These are phyloP conservation scores for Aspergillus panamensis DNA, from an alignment of 495 filamentous ascomycete species.

Conservation along the genomic window DNA sequence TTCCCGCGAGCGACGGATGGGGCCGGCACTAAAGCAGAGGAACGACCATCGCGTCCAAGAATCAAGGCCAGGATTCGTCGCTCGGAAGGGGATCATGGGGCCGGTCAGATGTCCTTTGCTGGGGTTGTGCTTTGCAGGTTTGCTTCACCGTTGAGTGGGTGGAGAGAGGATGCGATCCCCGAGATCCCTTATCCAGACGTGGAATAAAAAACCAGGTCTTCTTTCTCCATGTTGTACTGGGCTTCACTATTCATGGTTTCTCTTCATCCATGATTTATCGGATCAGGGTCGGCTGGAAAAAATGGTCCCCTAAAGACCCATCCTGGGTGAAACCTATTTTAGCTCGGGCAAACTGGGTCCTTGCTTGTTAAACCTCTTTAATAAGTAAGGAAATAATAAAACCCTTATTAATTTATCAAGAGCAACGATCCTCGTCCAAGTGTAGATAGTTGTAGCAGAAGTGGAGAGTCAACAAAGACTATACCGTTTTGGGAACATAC, in stretches of 20 bases:
- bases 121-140: background rate
- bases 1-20: constrained; percentile 13
- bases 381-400: background rate
- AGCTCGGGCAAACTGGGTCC: background rate
- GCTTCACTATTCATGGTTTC: background rate
- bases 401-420: background rate
- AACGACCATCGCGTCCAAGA: background rate
- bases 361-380: background rate
- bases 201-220: background rate
- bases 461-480: background rate
- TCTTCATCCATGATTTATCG: background rate
- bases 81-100: constrained; percentile 1
- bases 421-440: background rate
- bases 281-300: background rate
- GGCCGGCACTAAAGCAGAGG: constrained; percentile 14
- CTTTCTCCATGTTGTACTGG: background rate
- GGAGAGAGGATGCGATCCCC: background rate
- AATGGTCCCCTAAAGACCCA: background rate
- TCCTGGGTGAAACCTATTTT: background rate
- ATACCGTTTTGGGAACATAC: background rate
- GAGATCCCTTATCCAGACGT: too few relatives aligned
- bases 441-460: background rate
- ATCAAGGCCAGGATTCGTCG: background rate
- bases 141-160: background rate
- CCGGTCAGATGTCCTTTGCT: background rate